Conservation (phyloP, 129 eudicot genomes). For the Oenanthe sinensis region DNA sequence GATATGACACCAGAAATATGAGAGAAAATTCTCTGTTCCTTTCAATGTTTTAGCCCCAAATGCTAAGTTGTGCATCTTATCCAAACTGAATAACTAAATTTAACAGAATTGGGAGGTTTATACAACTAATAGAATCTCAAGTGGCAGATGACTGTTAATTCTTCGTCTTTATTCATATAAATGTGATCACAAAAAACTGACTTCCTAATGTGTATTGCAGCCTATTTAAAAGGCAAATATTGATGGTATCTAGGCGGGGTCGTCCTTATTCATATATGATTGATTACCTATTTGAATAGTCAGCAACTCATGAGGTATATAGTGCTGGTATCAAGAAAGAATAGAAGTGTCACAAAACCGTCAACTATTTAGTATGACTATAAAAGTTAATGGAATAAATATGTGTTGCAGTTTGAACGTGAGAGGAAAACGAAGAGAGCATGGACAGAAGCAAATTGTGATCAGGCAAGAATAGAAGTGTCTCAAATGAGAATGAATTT, state of each 20-base stretch:
- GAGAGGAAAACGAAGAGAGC: neutral
- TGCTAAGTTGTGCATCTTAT: neutral
- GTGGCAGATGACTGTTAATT: neutral
- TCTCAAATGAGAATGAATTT: neutral
- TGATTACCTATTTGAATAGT: neutral
- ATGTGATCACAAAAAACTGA: neutral
- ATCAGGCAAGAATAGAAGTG: neutral
- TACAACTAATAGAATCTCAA: neutral
- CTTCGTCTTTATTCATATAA: constrained; percentile 4
- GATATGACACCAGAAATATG: neutral
- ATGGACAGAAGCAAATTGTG: neutral
- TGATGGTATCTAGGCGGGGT: neutral
- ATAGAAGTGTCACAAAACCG: neutral
- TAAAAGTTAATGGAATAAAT: neutral
- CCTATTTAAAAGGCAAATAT: neutral
- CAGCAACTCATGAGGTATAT: neutral
- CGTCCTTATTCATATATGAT: constrained; percentile 10
- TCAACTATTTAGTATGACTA: neutral
- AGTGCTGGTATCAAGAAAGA: neutral
- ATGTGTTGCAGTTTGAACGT: neutral
- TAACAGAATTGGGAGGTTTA: neutral
- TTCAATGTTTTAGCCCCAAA: neutral
- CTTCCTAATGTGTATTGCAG: too few species aligned
- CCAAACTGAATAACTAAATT: neutral
- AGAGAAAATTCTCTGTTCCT: neutral